Base-by-base conservation (phyloP, 768 basidiomycete genomes). In the Tephrocybe sp. region DNA sequence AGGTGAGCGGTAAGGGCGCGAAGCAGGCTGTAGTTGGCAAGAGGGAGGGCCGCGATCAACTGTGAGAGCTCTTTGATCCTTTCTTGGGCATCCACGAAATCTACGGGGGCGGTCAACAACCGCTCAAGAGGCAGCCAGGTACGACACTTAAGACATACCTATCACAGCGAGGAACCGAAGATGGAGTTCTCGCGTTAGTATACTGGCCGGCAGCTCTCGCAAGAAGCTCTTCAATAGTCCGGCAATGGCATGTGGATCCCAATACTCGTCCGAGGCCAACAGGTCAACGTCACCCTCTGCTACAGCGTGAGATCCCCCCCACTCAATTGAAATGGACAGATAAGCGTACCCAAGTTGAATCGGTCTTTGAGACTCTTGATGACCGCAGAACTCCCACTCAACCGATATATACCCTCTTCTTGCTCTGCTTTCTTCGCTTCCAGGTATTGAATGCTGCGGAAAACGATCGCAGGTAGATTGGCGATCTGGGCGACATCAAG, bases 201-300 rank as follows among this genome's bases (percentile, higher is more conserved):
- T 87, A 61, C 93, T 95, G 20, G 86, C 84, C 38, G 97, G 96
- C 26, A 99, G 71, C 60, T 99, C 97, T 51, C 97, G 87, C 60
- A 99, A 73, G 73, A 88, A 99, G 47, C 84, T 81, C 73, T 99
- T 99, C 53, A 99, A 76, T 55, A 99, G 76, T 3, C 96, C 97
- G 43, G 97, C 90, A 54, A 99, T 90, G 32, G 97, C 97, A 67
- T 99, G 95, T 38, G 93, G 93, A 72, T 99, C 97, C 90, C 92
- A 97, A 61, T 88, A 91, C 63, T 97, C 95, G 66, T 93, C 91
- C 8, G 86, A 83, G 32, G 80, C 83, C 32, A 96, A 73, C 10
- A 99, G 78, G 65, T 98, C 88, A 50, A 98, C 79, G 68, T 99
- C 97, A n/a, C 95, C 96, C 75, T 99, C 97, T 94, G 61, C 40